A percentile compares a stretch with the other conserved stretches of the same genome.
Conservation (phyloP, 163 green algal genomes). For the Botryococcus braunii region DNA sequence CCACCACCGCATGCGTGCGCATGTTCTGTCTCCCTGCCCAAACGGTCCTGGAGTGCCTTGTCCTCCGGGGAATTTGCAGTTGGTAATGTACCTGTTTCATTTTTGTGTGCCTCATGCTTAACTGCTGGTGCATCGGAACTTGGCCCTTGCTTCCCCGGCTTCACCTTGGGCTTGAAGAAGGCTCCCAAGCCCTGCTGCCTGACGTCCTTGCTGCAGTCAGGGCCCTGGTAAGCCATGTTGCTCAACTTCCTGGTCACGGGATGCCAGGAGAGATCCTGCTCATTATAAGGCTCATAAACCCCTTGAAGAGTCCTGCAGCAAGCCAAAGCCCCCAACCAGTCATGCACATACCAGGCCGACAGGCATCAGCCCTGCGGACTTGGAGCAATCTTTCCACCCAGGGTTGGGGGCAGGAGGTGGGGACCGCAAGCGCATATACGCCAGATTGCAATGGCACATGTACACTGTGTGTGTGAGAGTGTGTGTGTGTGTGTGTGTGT, state of each 20-base stretch:
- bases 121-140: too few relatives aligned
- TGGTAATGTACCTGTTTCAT: too few relatives aligned
- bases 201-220: constrained; percentile 1
- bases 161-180: constrained; percentile 19
- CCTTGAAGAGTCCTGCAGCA: background rate
- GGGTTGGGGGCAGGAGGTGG: background rate
- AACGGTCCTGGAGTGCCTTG: too few relatives aligned
- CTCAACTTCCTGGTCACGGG: constrained; percentile 52
- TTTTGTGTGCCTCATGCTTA: too few relatives aligned
- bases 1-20: too few relatives aligned
- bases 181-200: constrained; percentile 5
- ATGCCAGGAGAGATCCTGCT: constrained; percentile 49
- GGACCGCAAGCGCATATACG: background rate
- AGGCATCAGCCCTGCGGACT: too few relatives aligned
- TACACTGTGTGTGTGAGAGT: background rate
- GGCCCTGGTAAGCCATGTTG: constrained; percentile 18
- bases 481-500: background rate
- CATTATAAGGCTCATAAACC: constrained; percentile 24
- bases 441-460: background rate
- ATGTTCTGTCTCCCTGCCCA: too few relatives aligned
- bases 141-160: too few relatives aligned
- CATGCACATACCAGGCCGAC: background rate
- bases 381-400: too few relatives aligned
- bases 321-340: too few relatives aligned
- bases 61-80: too few relatives aligned